Evolutionary conservation across 2,329 filamentous ascomycete genomes (phyloP), one percentile per base, ranked within the genome.

Genomic region (Neopestalotiopsis sp.): DNA sequence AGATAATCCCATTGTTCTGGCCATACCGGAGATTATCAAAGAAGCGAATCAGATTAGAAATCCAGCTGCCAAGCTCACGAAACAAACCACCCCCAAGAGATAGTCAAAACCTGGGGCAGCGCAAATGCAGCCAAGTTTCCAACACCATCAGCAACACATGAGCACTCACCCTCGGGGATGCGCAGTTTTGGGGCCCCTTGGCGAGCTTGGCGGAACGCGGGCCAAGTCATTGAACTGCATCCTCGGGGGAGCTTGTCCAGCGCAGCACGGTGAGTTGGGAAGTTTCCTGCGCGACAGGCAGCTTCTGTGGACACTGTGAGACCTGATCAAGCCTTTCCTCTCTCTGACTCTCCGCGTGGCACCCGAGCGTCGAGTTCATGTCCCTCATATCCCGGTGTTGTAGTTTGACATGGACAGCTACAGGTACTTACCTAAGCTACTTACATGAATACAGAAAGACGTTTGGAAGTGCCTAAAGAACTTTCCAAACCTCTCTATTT

Each of bases 171-270:
- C 28, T 64, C 61, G 61, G 61, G 57, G 61, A 64, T 34, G 28
- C 40, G 28, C 61, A 66, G 52, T 38, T 66, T 57, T 42, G 59
- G 59, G 20, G 65, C 14, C 45, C 62, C 65, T 67, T 67, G 65
- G 65, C 28, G 24, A 56, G 62, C 66, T 68, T 70, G 66, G 69
- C 66, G 60, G 32, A 24, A 38, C 57, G 59, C 63, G 61, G 24
- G 69, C 69, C 69, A 68, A 70, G 69, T 68, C 69, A 70, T 68
- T 34, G 57, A 40, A 68, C 69, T 64, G 66, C 63, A 58, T 70
- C 63, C 40, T 49, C 52, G 62, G 12, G 62, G 12, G 24, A 56
- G 42, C 24, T 24, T 65, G 62, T 52, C 20, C 65, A 30, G 32
- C 65, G 24, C 42, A 52, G 45, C 17, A 52, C 17, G 45, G 17